A percentile compares a stretch with the other conserved stretches of the same genome.
Evolutionary conservation across 208 protist genomes (phyloP).

Genomic region (Lotmaria passim): DNA sequence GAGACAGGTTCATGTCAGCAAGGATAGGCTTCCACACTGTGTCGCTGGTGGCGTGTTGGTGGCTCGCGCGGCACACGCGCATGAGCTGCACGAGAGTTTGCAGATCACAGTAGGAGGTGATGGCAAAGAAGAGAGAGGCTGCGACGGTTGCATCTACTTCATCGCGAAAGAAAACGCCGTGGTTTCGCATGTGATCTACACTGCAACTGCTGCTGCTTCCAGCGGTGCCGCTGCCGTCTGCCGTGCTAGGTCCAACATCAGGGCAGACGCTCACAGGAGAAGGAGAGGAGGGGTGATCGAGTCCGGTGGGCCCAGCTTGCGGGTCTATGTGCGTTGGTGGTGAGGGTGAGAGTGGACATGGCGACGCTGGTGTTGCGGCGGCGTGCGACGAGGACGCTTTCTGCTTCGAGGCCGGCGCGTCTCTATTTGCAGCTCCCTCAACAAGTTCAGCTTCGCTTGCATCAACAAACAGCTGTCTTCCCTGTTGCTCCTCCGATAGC

Average conservation of each 20-base stretch:
- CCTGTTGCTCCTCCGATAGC: no score
- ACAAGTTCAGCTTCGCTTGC: no score
- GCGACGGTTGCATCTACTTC: background rate
- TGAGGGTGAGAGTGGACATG: background rate
- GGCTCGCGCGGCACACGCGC: conserved; percentile 38
- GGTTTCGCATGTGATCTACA: background rate
- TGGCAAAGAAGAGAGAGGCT: conserved; percentile 17
- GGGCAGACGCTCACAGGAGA: background rate
- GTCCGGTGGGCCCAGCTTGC: background rate
- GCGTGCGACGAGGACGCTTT: no score
- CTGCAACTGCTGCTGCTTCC: no score
- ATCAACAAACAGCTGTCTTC: background rate
- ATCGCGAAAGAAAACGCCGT: conserved; percentile 20
- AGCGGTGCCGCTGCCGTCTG: no score
- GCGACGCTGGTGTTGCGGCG: background rate
- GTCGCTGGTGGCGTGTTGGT: conserved; percentile 47
- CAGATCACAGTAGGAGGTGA: conserved; percentile 55
- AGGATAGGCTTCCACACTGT: conserved; percentile 57
- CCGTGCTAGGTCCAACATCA: background rate
- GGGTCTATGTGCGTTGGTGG: conserved; percentile 10
- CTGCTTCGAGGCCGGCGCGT: background rate
- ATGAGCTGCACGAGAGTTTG: conserved; percentile 48
- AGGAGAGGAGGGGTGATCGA: background rate
- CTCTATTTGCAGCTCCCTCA: background rate
- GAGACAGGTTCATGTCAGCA: conserved; percentile 46